Percentiles rank a stretch among this genome's conserved stretches.
These are phyloP conservation scores for Stephania cephalantha DNA, from an alignment of 164 flowering plant genomes.

Conservation along the genomic window DNA sequence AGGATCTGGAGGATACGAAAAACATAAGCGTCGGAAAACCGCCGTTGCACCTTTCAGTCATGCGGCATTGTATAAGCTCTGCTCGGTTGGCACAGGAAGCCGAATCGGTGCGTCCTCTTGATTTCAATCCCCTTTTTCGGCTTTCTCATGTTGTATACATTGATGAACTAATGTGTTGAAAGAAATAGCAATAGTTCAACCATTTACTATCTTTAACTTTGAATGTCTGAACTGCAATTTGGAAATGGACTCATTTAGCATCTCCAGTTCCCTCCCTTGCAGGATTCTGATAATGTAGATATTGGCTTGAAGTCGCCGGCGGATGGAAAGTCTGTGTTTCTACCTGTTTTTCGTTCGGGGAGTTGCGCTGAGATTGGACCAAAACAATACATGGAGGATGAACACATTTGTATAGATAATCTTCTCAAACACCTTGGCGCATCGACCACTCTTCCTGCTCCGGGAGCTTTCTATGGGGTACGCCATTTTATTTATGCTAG, in stretches of 20 bases:
- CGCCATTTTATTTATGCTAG: constrained; percentile 16
- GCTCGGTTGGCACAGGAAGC: constrained; percentile 25
- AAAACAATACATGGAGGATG: constrained; percentile 86
- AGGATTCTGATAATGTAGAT: constrained; percentile 44
- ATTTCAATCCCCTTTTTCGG: not conserved
- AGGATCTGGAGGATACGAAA: constrained; percentile 25
- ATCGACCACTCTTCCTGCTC: constrained; percentile 42
- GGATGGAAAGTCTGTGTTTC: constrained; percentile 40
- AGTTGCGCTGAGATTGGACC: constrained; percentile 89
- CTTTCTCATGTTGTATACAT: not conserved
- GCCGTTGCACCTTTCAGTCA: constrained; percentile 39
- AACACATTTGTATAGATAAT: constrained; percentile 72
- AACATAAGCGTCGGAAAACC: constrained; percentile 44
- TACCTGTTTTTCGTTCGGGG: constrained; percentile 77
- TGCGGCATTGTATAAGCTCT: constrained; percentile 52
- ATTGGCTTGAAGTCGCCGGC: constrained; percentile 29
- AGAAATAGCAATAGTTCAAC: not conserved
- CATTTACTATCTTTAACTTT: not conserved
- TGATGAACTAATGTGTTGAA: not conserved
- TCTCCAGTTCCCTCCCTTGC: not conserved
- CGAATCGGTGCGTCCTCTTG: constrained; percentile 32
- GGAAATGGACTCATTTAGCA: constrained; percentile 1
- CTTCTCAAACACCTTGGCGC: constrained; percentile 54
- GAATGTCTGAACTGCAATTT: not conserved
- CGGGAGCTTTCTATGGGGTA: constrained; percentile 97